Base-by-base conservation (phyloP, 768 basidiomycete genomes). In the Mycena epipterygia region DNA sequence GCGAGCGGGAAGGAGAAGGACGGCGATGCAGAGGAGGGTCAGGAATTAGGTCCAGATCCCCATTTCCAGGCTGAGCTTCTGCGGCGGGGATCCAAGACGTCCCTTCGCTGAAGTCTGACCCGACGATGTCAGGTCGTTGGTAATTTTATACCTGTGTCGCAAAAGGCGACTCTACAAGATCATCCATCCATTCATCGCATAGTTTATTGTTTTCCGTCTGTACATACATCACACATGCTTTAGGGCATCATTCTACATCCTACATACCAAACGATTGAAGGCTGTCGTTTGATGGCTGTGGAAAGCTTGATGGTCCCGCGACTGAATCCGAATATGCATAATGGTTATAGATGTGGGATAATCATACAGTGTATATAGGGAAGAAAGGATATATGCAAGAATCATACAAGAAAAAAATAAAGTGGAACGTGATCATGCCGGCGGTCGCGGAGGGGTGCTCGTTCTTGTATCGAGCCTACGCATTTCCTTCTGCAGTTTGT, bases 401-500 rank as follows among this genome's bases (percentile, higher is more conserved):
- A 37, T 53, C 60, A 63, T 60, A 61, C 55, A 65, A 64, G 51
- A 69, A 57, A 60, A 13, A 23, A 68, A 25, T 19, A 37, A 33
- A 59, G 61, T 21, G 56, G 41, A 68, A 59, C 42, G 21, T 37
- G 68, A 70, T 70, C 69, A 57, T 61, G 67, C 39, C 62, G 35
- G 48, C 32, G 70, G 67, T 52, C 84, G 87, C 68, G 88, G 86
- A 32, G 94, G 94, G 7, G 93, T 93, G 74, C 91, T 93, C 73
- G 90, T 93, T 62, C 93, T 87, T 63, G 89, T 90, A 79, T 95
- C 94, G 74, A 96, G 84, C 72, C 94, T 87, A 68, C 89, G 86
- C 84, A 96, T 93, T 81, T 95, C 94, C 73, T 90, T 91, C 82
- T 93, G 90, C 68, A 95, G 84, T 74, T 89, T 92, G 58, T 91